phyloP scores from a whole-genome alignment of 306 rosid species.

The apple (Malus domestica) region ASM211411v1 NC_041797.1:16119001-16119500 shows the following conservation, averaged over 20 bases:
- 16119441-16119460: slow-evolving; percentile 9
- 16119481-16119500: background rate
- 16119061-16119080: slow-evolving; percentile 46
- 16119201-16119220: slow-evolving; percentile 58
- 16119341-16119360: slow-evolving; percentile 33
- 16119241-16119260: slow-evolving; percentile 39
- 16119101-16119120: slow-evolving; percentile 93
- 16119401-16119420: slow-evolving; percentile 43
- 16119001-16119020: slow-evolving; percentile 56
- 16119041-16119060: slow-evolving; percentile 47
- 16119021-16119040: slow-evolving; percentile 49
- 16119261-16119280: slow-evolving; percentile 37
- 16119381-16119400: slow-evolving; percentile 47
- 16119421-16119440: slow-evolving; percentile 44
- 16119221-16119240: slow-evolving; percentile 39
- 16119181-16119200: slow-evolving; percentile 90
- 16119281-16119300: slow-evolving; percentile 34
- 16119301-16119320: slow-evolving; percentile 42
- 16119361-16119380: slow-evolving; percentile 36
- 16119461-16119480: background rate
- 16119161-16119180: slow-evolving; percentile 99
- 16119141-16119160: slow-evolving; percentile 88
- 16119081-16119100: slow-evolving; percentile 56
- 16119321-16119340: slow-evolving; percentile 24
- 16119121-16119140: slow-evolving; percentile 87